Evolutionary conservation across 78 protist genomes (phyloP).

Genomic region (Polysphondylium violaceum): DNA sequence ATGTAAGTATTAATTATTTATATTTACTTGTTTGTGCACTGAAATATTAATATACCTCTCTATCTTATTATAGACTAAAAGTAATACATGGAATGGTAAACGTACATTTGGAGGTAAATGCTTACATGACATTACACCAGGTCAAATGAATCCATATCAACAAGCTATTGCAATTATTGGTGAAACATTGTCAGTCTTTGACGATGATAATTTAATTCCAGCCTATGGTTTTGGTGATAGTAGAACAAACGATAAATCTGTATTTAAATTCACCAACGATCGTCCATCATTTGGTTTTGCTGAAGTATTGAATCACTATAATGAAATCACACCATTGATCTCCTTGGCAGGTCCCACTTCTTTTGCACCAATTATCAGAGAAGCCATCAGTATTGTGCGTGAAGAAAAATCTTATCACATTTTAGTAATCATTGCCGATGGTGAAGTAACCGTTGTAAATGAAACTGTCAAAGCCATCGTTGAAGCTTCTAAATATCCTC

Average conservation of each 20-base stretch:
- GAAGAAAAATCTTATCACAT: conserved; percentile 69
- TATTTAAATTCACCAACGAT: conserved; percentile 78
- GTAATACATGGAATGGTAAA: conserved; percentile 88
- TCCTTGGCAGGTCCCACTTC: conserved; percentile 89
- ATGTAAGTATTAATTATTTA: background rate
- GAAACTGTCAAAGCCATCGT: conserved; percentile 78
- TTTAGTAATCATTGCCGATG: conserved; percentile 84
- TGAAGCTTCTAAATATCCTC: conserved; percentile 79
- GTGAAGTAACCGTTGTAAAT: conserved; percentile 70
- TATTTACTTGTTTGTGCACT: background rate
- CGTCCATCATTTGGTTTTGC: conserved; percentile 75
- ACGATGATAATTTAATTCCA: conserved; percentile 87
- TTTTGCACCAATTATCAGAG: conserved; percentile 79
- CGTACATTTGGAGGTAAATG: conserved; percentile 79
- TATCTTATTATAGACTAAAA: conserved; percentile 62
- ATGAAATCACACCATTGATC: conserved; percentile 84
- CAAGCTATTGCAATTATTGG: conserved; percentile 85
- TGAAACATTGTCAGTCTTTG: conserved; percentile 84
- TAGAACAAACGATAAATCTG: conserved; percentile 74
- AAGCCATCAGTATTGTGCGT: conserved; percentile 60
- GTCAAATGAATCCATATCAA: conserved; percentile 79
- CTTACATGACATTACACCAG: conserved; percentile 76
- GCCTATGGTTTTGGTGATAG: conserved; percentile 83
- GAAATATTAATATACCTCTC: background rate
- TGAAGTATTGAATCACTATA: conserved; percentile 73